These are phyloP conservation scores for Polyrhizophydium stewartii DNA, from an alignment of 371 early-diverging fungal genomes.

Conservation along the genomic window DNA sequence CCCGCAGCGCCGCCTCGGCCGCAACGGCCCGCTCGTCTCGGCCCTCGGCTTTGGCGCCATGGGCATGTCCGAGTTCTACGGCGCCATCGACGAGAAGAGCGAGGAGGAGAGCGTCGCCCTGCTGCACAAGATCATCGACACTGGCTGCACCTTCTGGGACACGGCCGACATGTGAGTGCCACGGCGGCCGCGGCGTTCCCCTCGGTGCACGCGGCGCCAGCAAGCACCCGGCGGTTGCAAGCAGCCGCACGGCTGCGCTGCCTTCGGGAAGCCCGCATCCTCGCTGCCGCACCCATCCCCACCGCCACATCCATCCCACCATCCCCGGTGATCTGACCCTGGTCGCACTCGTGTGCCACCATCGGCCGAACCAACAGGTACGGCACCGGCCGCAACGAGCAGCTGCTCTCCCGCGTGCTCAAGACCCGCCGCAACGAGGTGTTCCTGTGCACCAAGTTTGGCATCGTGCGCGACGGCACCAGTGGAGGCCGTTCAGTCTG, in stretches of 20 bases:
- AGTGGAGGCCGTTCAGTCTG: conserved; percentile 19
- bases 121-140: conserved; percentile 24
- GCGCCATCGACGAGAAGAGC: conserved; percentile 8
- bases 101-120: conserved; percentile 20
- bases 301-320: not conserved
- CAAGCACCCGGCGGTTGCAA: too few species aligned
- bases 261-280: too few species aligned
- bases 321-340: too few species aligned
- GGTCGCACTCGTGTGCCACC: too few species aligned
- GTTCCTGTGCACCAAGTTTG: conserved; percentile 50
- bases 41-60: conserved; percentile 36
- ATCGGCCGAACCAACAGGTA: not conserved
- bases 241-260: too few species aligned
- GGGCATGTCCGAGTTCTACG: conserved; percentile 31
- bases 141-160: conserved; percentile 31
- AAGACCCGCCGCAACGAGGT: conserved; percentile 37
- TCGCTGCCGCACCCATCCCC: not conserved
- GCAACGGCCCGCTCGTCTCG: conserved; percentile 19
- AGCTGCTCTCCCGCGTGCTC: conserved; percentile 33
- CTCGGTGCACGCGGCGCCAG: too few species aligned
- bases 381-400: conserved; percentile 31
- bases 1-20: conserved; percentile 7
- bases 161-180: conserved; percentile 29
- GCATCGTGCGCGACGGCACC: conserved; percentile 8
- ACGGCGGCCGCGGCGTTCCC: too few species aligned